Percentiles rank a stretch among this genome's conserved stretches.
phyloP scores from a whole-genome alignment of 768 basidiomycete species.

The Podaxis mareebaensis region DNA sequence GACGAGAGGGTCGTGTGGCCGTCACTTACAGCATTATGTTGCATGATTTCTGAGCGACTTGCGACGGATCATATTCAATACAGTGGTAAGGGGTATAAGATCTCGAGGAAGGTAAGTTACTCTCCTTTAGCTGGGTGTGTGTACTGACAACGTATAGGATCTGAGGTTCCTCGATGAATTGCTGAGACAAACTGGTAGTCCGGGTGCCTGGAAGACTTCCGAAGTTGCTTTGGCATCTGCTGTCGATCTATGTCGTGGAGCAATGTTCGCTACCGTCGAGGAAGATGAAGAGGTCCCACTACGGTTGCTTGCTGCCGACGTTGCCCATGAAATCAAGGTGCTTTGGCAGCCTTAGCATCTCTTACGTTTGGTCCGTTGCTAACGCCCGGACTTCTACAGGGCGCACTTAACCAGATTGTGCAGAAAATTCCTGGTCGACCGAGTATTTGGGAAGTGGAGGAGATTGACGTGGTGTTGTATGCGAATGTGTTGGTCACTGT shows the following conservation, averaged over 20 bases:
- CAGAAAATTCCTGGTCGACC: conserved; percentile 10
- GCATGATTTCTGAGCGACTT: conserved; percentile 75
- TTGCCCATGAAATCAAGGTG: conserved; percentile 83
- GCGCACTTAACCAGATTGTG: conserved; percentile 17
- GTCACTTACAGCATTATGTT: conserved; percentile 70
- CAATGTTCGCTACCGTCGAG: conserved; percentile 41
- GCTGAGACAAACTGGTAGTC: conserved; percentile 52
- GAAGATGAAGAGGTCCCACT: conserved; percentile 61
- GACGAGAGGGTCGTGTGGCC: conserved; percentile 74
- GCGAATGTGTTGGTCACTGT: conserved; percentile 73
- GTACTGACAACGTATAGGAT: conserved; percentile 34
- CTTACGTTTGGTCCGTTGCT: no score
- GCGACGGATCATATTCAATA: conserved; percentile 38
- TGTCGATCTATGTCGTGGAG: conserved; percentile 78
- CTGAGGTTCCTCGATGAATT: conserved; percentile 64
- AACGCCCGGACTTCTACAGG: conserved; percentile 19
- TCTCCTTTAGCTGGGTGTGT: conserved; percentile 3
- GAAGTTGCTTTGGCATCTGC: conserved; percentile 73
- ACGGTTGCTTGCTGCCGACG: conserved; percentile 64
- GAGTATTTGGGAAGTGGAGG: conserved; percentile 65
- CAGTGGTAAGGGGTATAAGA: conserved; percentile 27
- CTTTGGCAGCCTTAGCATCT: conserved; percentile 9
- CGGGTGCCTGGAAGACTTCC: conserved; percentile 49
- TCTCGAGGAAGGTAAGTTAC: conserved; percentile 37
- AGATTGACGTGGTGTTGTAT: conserved; percentile 75